Evolutionary conservation across 2,329 filamentous ascomycete genomes (phyloP).

Genomic region (Mariannaea elegans): DNA sequence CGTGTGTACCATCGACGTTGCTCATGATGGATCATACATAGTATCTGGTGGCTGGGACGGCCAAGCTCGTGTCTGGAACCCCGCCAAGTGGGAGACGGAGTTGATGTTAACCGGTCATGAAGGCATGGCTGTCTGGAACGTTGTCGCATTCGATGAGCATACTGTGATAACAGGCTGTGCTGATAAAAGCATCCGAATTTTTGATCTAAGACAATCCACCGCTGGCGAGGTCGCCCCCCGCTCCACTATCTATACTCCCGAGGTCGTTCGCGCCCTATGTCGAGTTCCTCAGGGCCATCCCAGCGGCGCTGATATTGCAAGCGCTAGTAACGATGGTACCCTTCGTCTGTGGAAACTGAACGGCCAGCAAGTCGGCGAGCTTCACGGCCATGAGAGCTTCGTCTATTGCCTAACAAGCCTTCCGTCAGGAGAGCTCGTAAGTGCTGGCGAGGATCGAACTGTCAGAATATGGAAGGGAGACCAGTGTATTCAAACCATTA

Average conservation of each 20-base stretch:
- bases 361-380: constrained; percentile 77
- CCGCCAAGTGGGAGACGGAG: constrained; percentile 85
- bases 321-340: constrained; percentile 90
- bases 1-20: constrained; percentile 85
- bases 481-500: constrained; percentile 93
- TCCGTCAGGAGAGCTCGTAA: constrained; percentile 87
- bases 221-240: constrained; percentile 60
- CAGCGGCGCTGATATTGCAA: constrained; percentile 91
- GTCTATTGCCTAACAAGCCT: constrained; percentile 86
- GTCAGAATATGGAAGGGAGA: constrained; percentile 86
- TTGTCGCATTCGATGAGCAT: constrained; percentile 80
- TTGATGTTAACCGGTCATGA: constrained; percentile 78
- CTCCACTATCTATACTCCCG: constrained; percentile 71
- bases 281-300: constrained; percentile 78
- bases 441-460: constrained; percentile 93
- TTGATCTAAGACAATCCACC: constrained; percentile 72
- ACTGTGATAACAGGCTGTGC: constrained; percentile 92
- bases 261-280: constrained; percentile 89
- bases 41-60: constrained; percentile 96
- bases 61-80: constrained; percentile 84
- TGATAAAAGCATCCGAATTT: constrained; percentile 89
- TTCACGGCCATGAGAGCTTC: constrained; percentile 92
- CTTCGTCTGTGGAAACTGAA: constrained; percentile 88
- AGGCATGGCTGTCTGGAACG: constrained; percentile 85
- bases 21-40: constrained; percentile 75